Evolutionary conservation across 176 grass and related monocot genomes (phyloP).

Genomic region (Elaeis guineensis): DNA sequence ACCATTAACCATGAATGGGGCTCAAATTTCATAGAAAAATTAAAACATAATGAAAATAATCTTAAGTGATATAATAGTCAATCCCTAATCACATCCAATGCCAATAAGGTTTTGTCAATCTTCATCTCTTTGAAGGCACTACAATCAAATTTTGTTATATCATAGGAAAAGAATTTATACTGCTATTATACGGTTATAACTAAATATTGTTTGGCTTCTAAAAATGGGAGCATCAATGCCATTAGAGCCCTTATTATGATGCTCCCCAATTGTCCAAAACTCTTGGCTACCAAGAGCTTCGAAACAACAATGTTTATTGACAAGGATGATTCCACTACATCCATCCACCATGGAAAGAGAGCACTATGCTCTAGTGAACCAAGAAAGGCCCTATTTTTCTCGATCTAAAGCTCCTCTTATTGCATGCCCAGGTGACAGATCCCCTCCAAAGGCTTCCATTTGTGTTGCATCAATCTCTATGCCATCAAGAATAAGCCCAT

Average conservation of each 20-base stretch:
- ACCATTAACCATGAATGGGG: too few relatives aligned
- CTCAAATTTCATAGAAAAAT: too few relatives aligned
- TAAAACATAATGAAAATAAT: too few relatives aligned
- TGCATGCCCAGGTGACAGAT: neutral
- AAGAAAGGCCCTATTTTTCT: neutral
- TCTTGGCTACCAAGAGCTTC: conserved; percentile 35
- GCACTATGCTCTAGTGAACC: conserved; percentile 9
- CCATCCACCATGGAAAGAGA: conserved; percentile 26
- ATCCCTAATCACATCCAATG: too few relatives aligned
- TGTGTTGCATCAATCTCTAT: neutral
- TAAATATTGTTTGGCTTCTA: conserved; percentile 20
- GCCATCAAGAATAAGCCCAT: conserved; percentile 16
- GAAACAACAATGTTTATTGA: conserved; percentile 41
- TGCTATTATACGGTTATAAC: conserved; percentile 12
- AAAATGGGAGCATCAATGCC: conserved; percentile 14
- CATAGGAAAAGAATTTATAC: conserved; percentile 10
- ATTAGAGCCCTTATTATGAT: conserved; percentile 25
- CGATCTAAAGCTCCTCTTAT: neutral
- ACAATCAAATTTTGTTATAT: too few relatives aligned
- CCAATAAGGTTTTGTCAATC: too few relatives aligned
- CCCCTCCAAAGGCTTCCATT: neutral
- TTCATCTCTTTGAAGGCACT: too few relatives aligned
- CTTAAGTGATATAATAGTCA: too few relatives aligned
- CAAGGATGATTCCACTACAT: conserved; percentile 59
- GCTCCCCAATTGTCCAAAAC: conserved; percentile 15